Conservation (phyloP, 2,329 filamentous ascomycete species). For the Xylaria sp. region DNA sequence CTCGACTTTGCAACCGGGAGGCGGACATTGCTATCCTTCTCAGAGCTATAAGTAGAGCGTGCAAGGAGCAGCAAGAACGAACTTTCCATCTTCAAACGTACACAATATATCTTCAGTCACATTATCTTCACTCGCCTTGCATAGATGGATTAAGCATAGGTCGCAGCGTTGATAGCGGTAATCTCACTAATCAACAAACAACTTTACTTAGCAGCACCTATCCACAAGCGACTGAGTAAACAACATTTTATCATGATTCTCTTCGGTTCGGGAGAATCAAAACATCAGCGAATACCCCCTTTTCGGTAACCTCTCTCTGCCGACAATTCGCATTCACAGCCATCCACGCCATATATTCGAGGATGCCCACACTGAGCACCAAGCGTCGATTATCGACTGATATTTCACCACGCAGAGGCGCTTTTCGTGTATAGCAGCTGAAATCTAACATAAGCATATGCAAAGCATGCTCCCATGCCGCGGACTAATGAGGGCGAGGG, state of each 20-base stretch:
- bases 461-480: neutral
- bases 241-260: constrained; percentile 4
- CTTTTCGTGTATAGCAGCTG: neutral
- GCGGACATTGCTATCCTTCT: neutral
- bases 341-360: constrained; percentile 18
- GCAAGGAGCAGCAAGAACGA: neutral
- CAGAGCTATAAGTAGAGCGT: neutral
- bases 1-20: neutral
- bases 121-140: constrained; percentile 12
- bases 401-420: neutral
- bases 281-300: neutral
- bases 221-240: constrained; percentile 2
- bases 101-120: neutral
- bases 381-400: neutral
- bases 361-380: constrained; percentile 20
- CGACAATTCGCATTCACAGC: constrained; percentile 2
- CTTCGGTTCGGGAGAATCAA: neutral
- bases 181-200: constrained; percentile 16
- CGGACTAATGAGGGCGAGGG: neutral
- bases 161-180: constrained; percentile 26
- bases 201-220: neutral
- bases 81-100: neutral
- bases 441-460: neutral
- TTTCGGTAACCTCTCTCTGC: neutral
- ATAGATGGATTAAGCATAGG: constrained; percentile 34